Evolutionary conservation across 257 asterid genomes (phyloP), one percentile per base, ranked within the genome.

Genomic region (Rhazya stricta): DNA sequence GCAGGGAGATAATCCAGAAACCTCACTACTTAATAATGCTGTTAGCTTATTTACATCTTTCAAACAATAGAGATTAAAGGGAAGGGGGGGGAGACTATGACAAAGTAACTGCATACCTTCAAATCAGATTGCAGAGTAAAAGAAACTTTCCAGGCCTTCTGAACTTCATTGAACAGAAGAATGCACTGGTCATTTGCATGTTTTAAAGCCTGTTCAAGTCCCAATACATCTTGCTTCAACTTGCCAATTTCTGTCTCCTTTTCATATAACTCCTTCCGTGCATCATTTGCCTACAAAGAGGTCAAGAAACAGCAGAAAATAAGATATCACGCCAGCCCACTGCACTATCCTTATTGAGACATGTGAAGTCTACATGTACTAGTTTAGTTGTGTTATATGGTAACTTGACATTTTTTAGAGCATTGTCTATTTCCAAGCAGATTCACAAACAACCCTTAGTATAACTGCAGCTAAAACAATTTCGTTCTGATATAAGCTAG

Each of bases 71-170:
- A 50, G 32, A 66, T 19, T 56, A 74, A 66, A 12, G 25, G n/a
- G n/a, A n/a, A n/a, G n/a, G n/a, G n/a, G n/a, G n/a, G 71, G 32
- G 69, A 29, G 51, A 51, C 50, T 34, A 0, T 41, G 42, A 6
- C 16, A 23, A 39, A 57, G 39, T 43, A 43, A 71, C 37, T 36
- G 79, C 88, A 74, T 81, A 95, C 99, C 99, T 95, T 95, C 78
- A 91, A 83, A 84, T 95, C 97, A 73, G 98, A 89, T 82, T 95
- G 96, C 89, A 95, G 83, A 2, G 97, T 87, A 80, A 79, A 90
- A 80, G 98, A 92, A 84, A 92, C 96, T 87, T 91, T 92, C 98
- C 96, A 91, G 57, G 97, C 97, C 83, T 92, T 95, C 88, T 95
- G 99, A 79, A 92, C 98, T 89, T 92, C 97, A 88, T 90, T 92